phyloP scores from a whole-genome alignment of 441 rosid genomes.

The Omphalea diandra region DNA sequence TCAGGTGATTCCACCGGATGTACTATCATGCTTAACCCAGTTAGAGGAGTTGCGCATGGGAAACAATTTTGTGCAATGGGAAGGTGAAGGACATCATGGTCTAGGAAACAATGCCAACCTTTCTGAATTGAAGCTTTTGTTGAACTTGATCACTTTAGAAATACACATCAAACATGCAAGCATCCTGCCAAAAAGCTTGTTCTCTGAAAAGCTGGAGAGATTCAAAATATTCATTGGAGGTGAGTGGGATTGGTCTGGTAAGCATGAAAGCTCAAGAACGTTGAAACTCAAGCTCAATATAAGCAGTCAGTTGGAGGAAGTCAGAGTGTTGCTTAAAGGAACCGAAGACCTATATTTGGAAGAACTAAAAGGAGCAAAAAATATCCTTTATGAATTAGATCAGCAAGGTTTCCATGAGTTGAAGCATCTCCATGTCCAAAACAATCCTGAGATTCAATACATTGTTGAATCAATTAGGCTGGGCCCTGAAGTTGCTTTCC shows the following conservation, averaged over 20 bases:
- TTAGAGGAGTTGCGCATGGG: slow-evolving; percentile 30
- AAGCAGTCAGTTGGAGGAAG: slow-evolving; percentile 3
- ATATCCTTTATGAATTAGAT: slow-evolving; percentile 12
- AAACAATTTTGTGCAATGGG: slow-evolving; percentile 20
- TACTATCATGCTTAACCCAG: slow-evolving; percentile 21
- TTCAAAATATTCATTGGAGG: slow-evolving; percentile 28
- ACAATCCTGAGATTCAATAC: neutral
- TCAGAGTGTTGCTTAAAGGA: neutral
- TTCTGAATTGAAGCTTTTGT: neutral
- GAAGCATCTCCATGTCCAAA: slow-evolving; percentile 15
- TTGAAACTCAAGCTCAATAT: slow-evolving; percentile 23
- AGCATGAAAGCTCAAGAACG: slow-evolving; percentile 1
- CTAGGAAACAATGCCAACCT: neutral
- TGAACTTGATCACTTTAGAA: neutral
- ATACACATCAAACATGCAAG: neutral
- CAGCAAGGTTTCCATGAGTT: slow-evolving; percentile 10
- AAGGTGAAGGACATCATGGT: neutral
- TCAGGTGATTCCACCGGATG: slow-evolving; percentile 10
- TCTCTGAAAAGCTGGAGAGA: slow-evolving; percentile 12
- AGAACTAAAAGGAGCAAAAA: neutral
- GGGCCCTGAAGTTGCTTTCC: neutral
- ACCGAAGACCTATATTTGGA: slow-evolving; percentile 20
- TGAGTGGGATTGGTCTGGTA: slow-evolving; percentile 17
- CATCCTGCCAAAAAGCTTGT: neutral
- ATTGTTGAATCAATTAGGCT: neutral